Evolutionary conservation across 2,329 filamentous ascomycete genomes (phyloP).

Genomic region (Boeremia lycopersici): DNA sequence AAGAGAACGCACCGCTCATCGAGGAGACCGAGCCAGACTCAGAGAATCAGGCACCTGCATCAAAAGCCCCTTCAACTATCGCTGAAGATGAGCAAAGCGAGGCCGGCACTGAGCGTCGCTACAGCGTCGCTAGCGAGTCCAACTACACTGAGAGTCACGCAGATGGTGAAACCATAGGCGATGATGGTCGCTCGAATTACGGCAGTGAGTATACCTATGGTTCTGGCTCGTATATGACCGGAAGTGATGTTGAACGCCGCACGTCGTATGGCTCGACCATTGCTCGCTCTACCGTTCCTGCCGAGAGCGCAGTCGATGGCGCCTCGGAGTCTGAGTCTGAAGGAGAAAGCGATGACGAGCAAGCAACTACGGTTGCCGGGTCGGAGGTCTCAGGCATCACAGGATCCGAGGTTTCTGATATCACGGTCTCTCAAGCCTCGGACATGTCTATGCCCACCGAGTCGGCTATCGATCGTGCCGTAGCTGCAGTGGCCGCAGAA

Average conservation of each 20-base stretch:
- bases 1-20: slow-evolving; percentile 55
- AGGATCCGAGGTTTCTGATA: slow-evolving; percentile 12
- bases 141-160: slow-evolving; percentile 41
- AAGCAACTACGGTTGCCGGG: slow-evolving; percentile 31
- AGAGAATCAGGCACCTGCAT: slow-evolving; percentile 21
- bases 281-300: slow-evolving; percentile 41
- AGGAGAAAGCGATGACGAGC: slow-evolving; percentile 41
- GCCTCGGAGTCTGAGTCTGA: slow-evolving; percentile 33
- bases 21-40: slow-evolving; percentile 51
- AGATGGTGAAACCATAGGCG: slow-evolving; percentile 44
- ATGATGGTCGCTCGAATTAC: slow-evolving; percentile 48
- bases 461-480: slow-evolving; percentile 39
- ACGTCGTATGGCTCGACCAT: slow-evolving; percentile 50
- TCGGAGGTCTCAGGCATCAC: slow-evolving; percentile 34
- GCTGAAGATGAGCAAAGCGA: slow-evolving; percentile 44
- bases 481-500: slow-evolving; percentile 39
- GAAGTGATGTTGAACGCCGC: slow-evolving; percentile 52
- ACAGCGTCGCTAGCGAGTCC: slow-evolving; percentile 43
- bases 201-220: slow-evolving; percentile 55
- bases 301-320: slow-evolving; percentile 40
- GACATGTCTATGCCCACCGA: slow-evolving; percentile 37
- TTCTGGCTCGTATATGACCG: slow-evolving; percentile 57
- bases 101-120: slow-evolving; percentile 49
- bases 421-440: slow-evolving; percentile 25
- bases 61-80: slow-evolving; percentile 29